Evolutionary conservation across 371 early-diverging fungal species (phyloP).

Genomic region (Rhizopus arrhizus): DNA sequence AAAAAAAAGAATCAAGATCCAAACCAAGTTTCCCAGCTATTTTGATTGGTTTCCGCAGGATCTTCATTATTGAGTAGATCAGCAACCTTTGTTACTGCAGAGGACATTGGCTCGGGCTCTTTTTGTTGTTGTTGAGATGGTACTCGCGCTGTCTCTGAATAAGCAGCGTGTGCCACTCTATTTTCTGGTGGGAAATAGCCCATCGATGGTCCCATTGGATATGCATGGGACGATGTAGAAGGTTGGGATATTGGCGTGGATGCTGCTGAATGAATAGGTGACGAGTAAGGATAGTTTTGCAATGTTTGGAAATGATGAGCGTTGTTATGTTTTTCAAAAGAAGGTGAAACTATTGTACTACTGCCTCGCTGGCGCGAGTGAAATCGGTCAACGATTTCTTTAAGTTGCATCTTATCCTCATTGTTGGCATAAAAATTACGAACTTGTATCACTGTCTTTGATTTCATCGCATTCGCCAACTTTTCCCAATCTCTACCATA

Average conservation of each 20-base stretch:
- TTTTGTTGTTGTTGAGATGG: constrained; percentile 18
- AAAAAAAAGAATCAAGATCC: constrained; percentile 23
- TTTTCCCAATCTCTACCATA: constrained; percentile 81
- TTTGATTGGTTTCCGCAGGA: constrained; percentile 44
- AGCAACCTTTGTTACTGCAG: constrained; percentile 50
- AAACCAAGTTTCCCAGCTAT: constrained; percentile 58
- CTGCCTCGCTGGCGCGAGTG: constrained; percentile 22
- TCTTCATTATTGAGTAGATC: constrained; percentile 55
- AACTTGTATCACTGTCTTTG: constrained; percentile 83
- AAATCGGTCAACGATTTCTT: constrained; percentile 51
- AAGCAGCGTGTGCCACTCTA: not conserved
- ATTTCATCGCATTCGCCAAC: constrained; percentile 70
- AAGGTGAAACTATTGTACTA: constrained; percentile 9
- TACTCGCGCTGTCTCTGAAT: constrained; percentile 6
- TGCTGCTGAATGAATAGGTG: constrained; percentile 20
- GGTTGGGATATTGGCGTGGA: not conserved
- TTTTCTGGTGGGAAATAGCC: constrained; percentile 12
- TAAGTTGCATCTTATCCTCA: constrained; percentile 67
- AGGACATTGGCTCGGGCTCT: constrained; percentile 16
- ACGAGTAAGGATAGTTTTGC: constrained; percentile 37
- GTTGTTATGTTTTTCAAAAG: constrained; percentile 19
- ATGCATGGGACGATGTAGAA: constrained; percentile 4
- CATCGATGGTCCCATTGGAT: constrained; percentile 8
- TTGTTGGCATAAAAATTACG: constrained; percentile 81
- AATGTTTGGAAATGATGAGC: constrained; percentile 30